Conservation (phyloP, 768 basidiomycete genomes). For the Podaxis mareebaensis region DNA sequence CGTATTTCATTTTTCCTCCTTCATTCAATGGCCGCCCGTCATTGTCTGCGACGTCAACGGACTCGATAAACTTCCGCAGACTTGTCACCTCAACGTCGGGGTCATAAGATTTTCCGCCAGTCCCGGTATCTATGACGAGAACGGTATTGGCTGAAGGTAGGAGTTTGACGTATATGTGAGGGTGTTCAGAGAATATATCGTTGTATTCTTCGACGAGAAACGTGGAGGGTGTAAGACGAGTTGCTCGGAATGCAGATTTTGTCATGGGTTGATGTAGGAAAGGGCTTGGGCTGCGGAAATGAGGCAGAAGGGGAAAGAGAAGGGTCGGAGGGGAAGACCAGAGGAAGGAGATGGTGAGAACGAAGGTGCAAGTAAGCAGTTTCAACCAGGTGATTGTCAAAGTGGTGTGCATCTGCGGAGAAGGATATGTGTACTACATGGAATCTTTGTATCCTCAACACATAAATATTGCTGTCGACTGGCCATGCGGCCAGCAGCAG, state of each 20-base stretch:
- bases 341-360: constrained; percentile 14
- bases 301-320: not conserved
- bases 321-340: constrained; percentile 5
- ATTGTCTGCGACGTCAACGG: constrained; percentile 42
- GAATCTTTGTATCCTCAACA: not conserved
- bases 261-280: not conserved
- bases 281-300: not conserved
- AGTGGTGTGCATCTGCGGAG: not conserved
- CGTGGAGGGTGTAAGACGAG: constrained; percentile 30
- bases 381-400: constrained; percentile 2
- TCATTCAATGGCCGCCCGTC: constrained; percentile 43
- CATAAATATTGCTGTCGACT: not conserved
- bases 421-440: not conserved
- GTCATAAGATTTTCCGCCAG: constrained; percentile 47
- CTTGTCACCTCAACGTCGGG: constrained; percentile 40
- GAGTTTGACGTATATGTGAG: constrained; percentile 55
- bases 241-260: constrained; percentile 29
- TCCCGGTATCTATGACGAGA: constrained; percentile 56
- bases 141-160: constrained; percentile 38
- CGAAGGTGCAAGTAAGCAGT: not conserved
- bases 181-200: constrained; percentile 51
- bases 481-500: constrained; percentile 6
- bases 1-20: constrained; percentile 40
- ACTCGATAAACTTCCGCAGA: constrained; percentile 52
- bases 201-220: constrained; percentile 51